phyloP scores from a whole-genome alignment of 164 flowering plant genomes.

The Cinnamomum micranthum region DNA sequence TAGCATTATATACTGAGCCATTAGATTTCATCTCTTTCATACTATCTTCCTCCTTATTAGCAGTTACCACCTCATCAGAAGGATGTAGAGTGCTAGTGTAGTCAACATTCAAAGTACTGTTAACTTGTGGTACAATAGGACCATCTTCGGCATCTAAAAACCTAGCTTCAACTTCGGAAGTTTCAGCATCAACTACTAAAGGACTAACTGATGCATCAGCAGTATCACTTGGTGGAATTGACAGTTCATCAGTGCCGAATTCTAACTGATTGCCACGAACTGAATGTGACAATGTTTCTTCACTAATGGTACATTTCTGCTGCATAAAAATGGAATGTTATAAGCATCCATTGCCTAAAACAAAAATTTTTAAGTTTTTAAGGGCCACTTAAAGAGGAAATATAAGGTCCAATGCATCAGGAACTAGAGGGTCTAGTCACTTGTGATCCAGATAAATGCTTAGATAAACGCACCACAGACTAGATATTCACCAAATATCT shows the following conservation, averaged over 20 bases:
- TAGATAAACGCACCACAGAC: neutral
- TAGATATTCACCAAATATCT: neutral
- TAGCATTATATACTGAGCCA: neutral
- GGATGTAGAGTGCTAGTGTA: neutral
- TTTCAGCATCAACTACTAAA: slow-evolving; percentile 7
- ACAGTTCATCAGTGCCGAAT: slow-evolving; percentile 17
- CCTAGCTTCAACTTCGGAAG: slow-evolving; percentile 10
- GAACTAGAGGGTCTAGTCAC: neutral
- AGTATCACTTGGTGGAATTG: slow-evolving; percentile 17
- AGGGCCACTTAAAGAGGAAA: neutral
- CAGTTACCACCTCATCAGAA: neutral
- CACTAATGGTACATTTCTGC: slow-evolving; percentile 7
- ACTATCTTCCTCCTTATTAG: slow-evolving; percentile 8
- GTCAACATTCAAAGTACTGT: slow-evolving; percentile 10
- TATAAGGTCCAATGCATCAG: no score
- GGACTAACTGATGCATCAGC: slow-evolving; percentile 7
- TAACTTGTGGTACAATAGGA: slow-evolving; percentile 14
- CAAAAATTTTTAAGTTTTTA: neutral
- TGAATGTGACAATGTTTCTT: slow-evolving; percentile 18
- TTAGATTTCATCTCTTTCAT: neutral
- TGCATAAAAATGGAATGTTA: neutral
- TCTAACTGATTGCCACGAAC: slow-evolving; percentile 7
- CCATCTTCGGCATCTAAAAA: slow-evolving; percentile 17
- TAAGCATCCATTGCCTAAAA: no score
- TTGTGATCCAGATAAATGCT: neutral